These are phyloP conservation scores for Vicia villosa DNA, from an alignment of 306 rosid species.

Conservation along the genomic window DNA sequence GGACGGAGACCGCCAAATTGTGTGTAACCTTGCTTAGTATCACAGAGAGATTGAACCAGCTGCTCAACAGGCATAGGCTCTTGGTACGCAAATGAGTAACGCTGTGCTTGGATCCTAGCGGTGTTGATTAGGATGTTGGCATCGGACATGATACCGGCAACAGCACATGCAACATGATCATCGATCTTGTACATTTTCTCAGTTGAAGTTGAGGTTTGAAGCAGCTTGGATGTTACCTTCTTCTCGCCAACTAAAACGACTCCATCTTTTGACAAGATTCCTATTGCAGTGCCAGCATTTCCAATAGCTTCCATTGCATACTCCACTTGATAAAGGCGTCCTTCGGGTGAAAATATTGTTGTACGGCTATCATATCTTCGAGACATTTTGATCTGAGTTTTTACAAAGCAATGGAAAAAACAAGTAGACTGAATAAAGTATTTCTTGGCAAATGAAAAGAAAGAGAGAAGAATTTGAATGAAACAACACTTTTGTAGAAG, in stretches of 20 bases:
- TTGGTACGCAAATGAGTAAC: constrained; percentile 49
- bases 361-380: constrained; percentile 62
- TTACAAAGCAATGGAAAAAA: constrained; percentile 24
- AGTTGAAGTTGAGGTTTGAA: constrained; percentile 56
- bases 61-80: constrained; percentile 63
- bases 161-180: constrained; percentile 59
- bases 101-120: constrained; percentile 59
- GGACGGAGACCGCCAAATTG: constrained; percentile 59
- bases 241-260: constrained; percentile 58
- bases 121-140: constrained; percentile 58
- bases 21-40: constrained; percentile 58
- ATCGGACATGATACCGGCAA: constrained; percentile 58
- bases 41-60: constrained; percentile 57
- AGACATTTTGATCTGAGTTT: constrained; percentile 43
- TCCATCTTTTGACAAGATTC: constrained; percentile 56
- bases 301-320: constrained; percentile 64
- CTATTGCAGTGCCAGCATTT: constrained; percentile 59
- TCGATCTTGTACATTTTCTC: constrained; percentile 61
- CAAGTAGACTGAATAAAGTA: constrained; percentile 26
- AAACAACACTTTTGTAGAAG: background rate
- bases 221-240: constrained; percentile 57
- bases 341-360: constrained; percentile 59
- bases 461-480: background rate
- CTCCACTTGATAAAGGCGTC: constrained; percentile 57
- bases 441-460: background rate